These are phyloP conservation scores for Bipolaris victoriae DNA, from an alignment of 2,329 filamentous ascomycete genomes.

Conservation along the genomic window DNA sequence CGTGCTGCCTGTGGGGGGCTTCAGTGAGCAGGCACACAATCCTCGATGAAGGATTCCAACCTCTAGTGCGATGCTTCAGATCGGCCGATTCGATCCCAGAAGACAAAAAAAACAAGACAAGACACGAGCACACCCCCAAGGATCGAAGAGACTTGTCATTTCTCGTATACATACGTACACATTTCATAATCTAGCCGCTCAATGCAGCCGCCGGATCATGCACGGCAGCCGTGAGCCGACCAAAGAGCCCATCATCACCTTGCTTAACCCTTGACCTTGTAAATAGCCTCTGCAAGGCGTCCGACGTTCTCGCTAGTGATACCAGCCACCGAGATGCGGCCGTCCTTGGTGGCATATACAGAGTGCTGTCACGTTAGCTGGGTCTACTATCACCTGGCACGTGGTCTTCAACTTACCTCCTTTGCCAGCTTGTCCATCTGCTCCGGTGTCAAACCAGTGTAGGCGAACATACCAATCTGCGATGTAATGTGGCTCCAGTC, in stretches of 20 bases:
- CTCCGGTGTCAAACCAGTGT: constrained; percentile 88
- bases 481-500: constrained; percentile 99
- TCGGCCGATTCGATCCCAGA: neutral
- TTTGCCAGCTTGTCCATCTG: constrained; percentile 92
- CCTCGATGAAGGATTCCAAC: constrained; percentile 6
- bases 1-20: constrained; percentile 18
- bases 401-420: constrained; percentile 63
- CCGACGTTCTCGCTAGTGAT: constrained; percentile 82
- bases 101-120: neutral
- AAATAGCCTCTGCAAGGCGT: constrained; percentile 81
- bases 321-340: constrained; percentile 83
- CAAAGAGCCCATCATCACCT: too few species aligned
- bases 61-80: neutral
- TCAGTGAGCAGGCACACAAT: constrained; percentile 7
- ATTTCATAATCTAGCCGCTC: constrained; percentile 21
- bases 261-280: constrained; percentile 73
- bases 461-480: constrained; percentile 98
- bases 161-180: constrained; percentile 14
- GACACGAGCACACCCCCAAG: neutral
- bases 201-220: constrained; percentile 17
- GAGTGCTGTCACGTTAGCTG: constrained; percentile 66
- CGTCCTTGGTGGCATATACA: constrained; percentile 95
- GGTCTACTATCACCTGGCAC: neutral
- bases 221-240: constrained; percentile 14
- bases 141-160: constrained; percentile 11